These are phyloP conservation scores for Yarrowia sp. DNA, from an alignment of 805 yeast species.

Conservation along the genomic window DNA sequence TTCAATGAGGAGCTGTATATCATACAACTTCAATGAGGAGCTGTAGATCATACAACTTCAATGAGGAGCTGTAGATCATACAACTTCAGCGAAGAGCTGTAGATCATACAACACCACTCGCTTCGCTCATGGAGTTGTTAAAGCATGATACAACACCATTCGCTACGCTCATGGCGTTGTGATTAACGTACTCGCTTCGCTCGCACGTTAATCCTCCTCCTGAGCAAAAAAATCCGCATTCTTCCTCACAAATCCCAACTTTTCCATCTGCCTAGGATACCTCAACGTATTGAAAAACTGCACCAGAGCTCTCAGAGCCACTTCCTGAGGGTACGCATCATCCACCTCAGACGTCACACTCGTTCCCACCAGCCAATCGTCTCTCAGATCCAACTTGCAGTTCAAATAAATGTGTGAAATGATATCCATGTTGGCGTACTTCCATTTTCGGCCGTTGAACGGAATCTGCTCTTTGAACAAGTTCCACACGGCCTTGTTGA, in stretches of 20 bases:
- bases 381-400: slow-evolving; percentile 72
- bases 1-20: too few relatives aligned
- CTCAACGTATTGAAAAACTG: slow-evolving; percentile 74
- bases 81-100: too few relatives aligned
- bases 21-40: too few relatives aligned
- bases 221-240: slow-evolving; percentile 53
- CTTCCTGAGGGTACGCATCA: slow-evolving; percentile 83
- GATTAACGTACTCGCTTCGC: too few relatives aligned
- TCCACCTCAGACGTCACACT: slow-evolving; percentile 77
- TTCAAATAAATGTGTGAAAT: slow-evolving; percentile 85
- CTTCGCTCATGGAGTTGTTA: too few relatives aligned
- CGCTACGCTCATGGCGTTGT: too few relatives aligned
- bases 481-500: slow-evolving; percentile 74
- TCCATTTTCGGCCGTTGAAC: slow-evolving; percentile 93
- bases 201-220: not conserved
- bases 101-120: too few relatives aligned
- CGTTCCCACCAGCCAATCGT: slow-evolving; percentile 86
- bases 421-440: slow-evolving; percentile 88
- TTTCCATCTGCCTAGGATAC: slow-evolving; percentile 57
- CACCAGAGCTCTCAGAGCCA: slow-evolving; percentile 76
- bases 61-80: too few relatives aligned
- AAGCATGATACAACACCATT: not conserved
- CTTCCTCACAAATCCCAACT: slow-evolving; percentile 61
- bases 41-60: too few relatives aligned
- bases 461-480: slow-evolving; percentile 82